Evolutionary conservation across 2,329 filamentous ascomycete species (phyloP).

Genomic region (Penicillium sp.): DNA sequence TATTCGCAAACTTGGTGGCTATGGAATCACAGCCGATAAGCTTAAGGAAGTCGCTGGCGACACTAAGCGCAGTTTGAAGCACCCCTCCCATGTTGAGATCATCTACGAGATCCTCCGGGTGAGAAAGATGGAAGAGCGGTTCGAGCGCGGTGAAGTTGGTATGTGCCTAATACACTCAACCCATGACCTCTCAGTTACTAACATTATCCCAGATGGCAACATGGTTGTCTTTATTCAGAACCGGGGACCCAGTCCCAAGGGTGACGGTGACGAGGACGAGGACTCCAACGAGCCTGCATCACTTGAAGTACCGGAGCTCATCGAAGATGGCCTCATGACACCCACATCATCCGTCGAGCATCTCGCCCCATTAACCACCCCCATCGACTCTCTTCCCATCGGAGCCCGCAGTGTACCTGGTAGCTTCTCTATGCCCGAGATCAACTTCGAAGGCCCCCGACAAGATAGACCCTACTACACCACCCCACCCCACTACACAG

Average conservation of each 20-base stretch:
- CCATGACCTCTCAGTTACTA: not conserved
- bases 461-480: slow-evolving; percentile 31
- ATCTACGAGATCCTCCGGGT: slow-evolving; percentile 44
- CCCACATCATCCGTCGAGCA: slow-evolving; percentile 29
- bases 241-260: slow-evolving; percentile 34
- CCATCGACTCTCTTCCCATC: slow-evolving; percentile 25
- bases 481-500: slow-evolving; percentile 29
- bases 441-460: slow-evolving; percentile 29
- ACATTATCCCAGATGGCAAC: slow-evolving; percentile 29
- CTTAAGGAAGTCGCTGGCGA: slow-evolving; percentile 43
- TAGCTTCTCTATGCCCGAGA: slow-evolving; percentile 32
- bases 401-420: slow-evolving; percentile 20
- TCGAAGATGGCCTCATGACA: slow-evolving; percentile 28
- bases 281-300: slow-evolving; percentile 25
- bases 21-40: slow-evolving; percentile 39
- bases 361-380: slow-evolving; percentile 22
- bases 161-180: slow-evolving; percentile 11
- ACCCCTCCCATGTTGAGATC: slow-evolving; percentile 36
- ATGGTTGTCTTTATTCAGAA: slow-evolving; percentile 41
- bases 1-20: slow-evolving; percentile 37
- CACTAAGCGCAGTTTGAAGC: slow-evolving; percentile 39
- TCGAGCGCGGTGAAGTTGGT: slow-evolving; percentile 44
- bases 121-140: slow-evolving; percentile 42
- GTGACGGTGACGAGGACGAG: slow-evolving; percentile 29
- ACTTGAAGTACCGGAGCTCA: slow-evolving; percentile 28